Base-by-base conservation (phyloP, 1,139 yeast species). In the Meyerozyma athensensis region DNA sequence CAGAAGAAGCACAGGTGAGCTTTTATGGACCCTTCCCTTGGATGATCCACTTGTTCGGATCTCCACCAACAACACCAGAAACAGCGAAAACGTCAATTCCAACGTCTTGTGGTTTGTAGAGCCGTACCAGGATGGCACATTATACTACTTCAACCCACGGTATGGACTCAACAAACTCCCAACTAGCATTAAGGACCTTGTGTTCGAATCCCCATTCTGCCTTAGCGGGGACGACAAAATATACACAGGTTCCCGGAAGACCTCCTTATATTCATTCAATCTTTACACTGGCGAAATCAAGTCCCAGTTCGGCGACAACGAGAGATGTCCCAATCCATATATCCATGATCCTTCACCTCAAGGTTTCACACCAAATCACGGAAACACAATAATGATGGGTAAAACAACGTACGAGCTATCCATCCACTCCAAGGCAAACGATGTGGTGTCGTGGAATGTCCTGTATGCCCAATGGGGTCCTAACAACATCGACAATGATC, bases 391-490 rank as follows among this genome's bases (percentile, higher is more conserved):
- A 9, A 60, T 75, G 59, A 54, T 75, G 18, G 81, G 81, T 1
- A 73, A 68, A 51, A 75, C 81, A 2, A 65, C 68, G 1, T 71
- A 66, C 44, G 73, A 70, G 44, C 56, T 71, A 32, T 53, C 70
- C 3, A 71, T 71, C 16, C 61, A 68, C 55, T 81, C 95, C 5
- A 78, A 75, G 49, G 39, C 48, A 23, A 70, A 75, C 44, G 73
- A 81, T 35, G 80, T 79, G 39, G 65, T 81, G 2, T 71, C 77
- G 3, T 90, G 96, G 95, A 86, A 89, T 53, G 89, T 92, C 9
- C 81, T 94, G 0, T 90, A 85, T 54, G 73, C 95, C 2, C 77
- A 83, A 38, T 92, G 97, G 97, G 95, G 95, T 6, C 96, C 96
- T 19, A 90, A 90, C 59, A 81, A 87, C 46, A 68, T 90, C 42